A percentile compares a stretch with the other conserved stretches of the same genome.
Evolutionary conservation across 352 stramenopile genomes (phyloP).

Genomic region (Pythium periplocum): DNA sequence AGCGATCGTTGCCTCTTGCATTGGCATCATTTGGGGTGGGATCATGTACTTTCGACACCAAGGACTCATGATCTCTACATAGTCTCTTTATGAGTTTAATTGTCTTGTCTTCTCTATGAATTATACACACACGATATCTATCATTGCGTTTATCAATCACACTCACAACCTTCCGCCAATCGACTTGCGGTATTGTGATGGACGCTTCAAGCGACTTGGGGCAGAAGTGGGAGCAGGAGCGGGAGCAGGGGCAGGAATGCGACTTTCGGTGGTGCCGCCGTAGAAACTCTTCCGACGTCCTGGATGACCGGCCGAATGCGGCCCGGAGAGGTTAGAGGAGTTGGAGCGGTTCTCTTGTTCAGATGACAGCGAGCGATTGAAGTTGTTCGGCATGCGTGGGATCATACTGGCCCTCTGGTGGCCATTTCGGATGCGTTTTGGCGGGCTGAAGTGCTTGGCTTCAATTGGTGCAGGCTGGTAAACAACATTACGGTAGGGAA

Average conservation of each 20-base stretch:
- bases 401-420: slow-evolving; percentile 6
- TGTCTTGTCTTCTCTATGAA: neutral
- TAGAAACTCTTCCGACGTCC: slow-evolving; percentile 17
- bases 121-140: neutral
- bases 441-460: slow-evolving; percentile 6
- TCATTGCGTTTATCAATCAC: neutral
- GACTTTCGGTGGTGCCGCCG: too few relatives aligned
- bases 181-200: slow-evolving; percentile 22
- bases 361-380: neutral
- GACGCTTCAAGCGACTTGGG: slow-evolving; percentile 17
- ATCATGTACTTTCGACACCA: slow-evolving; percentile 21
- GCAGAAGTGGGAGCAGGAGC: slow-evolving; percentile 1
- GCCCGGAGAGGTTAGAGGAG: slow-evolving; percentile 8
- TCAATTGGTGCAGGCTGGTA: neutral
- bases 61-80: slow-evolving; percentile 20
- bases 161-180: slow-evolving; percentile 16
- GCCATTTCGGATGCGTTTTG: slow-evolving; percentile 13
- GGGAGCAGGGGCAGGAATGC: too few relatives aligned
- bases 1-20: slow-evolving; percentile 16
- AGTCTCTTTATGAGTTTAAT: neutral
- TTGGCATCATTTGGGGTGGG: slow-evolving; percentile 20
- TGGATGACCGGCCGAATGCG: neutral
- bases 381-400: slow-evolving; percentile 3
- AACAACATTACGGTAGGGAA: too few relatives aligned
- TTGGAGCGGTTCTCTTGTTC: slow-evolving; percentile 19